A percentile compares a stretch with the other conserved stretches of the same genome.
phyloP scores from a whole-genome alignment of 139 green algal species.

The Chlamydomonas incerta region DNA sequence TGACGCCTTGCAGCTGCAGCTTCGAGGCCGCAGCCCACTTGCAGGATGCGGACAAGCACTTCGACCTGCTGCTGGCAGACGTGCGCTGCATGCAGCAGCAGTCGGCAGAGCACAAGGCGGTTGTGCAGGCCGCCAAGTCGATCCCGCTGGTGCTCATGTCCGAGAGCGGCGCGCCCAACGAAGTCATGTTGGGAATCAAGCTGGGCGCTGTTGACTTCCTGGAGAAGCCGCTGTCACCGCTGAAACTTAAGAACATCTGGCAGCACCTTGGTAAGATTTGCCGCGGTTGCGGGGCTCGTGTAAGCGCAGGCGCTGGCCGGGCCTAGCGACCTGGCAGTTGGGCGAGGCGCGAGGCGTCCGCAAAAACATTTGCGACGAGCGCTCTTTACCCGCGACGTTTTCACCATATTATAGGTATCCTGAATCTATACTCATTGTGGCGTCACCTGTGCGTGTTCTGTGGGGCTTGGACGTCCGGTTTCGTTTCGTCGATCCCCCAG shows the following conservation, averaged over 20 bases:
- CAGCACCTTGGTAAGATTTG: conserved; percentile 70
- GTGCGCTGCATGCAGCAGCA: conserved; percentile 35
- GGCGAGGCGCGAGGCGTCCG: not conserved
- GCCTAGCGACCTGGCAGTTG: not conserved
- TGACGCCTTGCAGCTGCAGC: conserved; percentile 23
- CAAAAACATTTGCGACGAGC: too few relatives aligned
- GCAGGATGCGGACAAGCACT: not conserved
- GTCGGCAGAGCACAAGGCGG: conserved; percentile 12
- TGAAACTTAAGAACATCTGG: conserved; percentile 90
- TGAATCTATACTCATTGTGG: too few relatives aligned
- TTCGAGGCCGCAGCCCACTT: conserved; percentile 23
- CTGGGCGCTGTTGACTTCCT: conserved; percentile 86
- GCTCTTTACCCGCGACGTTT: too few relatives aligned
- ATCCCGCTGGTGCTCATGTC: conserved; percentile 47
- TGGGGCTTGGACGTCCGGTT: too few relatives aligned
- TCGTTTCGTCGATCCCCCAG: too few relatives aligned
- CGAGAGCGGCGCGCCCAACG: conserved; percentile 30
- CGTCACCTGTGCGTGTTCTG: too few relatives aligned
- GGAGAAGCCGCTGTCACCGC: conserved; percentile 75
- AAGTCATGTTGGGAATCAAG: conserved; percentile 79
- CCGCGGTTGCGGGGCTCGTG: not conserved
- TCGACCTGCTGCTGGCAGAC: conserved; percentile 36
- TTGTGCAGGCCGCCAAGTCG: conserved; percentile 35
- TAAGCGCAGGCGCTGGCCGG: too few relatives aligned
- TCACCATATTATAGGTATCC: too few relatives aligned